These are phyloP conservation scores for Fraxinus xanthoxyloides DNA, from an alignment of 305 asterid genomes.

Conservation along the genomic window DNA sequence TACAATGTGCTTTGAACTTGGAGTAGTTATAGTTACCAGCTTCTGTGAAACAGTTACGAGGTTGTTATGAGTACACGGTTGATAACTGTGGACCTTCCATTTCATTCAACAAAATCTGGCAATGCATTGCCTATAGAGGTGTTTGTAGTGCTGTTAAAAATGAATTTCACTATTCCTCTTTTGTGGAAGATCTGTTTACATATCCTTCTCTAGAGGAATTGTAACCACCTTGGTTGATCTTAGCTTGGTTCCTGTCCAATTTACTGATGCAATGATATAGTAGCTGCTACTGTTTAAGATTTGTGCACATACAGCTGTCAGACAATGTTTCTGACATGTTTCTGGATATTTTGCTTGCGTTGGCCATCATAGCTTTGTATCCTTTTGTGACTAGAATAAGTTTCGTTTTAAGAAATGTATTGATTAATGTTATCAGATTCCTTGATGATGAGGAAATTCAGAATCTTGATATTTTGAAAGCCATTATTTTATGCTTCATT, in stretches of 20 bases:
- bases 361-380: constrained; percentile 24
- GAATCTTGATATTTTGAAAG: neutral
- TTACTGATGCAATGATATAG: constrained; percentile 26
- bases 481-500: neutral
- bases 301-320: constrained; percentile 36
- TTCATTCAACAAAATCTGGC: constrained; percentile 14
- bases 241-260: constrained; percentile 33
- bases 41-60: constrained; percentile 15
- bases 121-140: constrained; percentile 26
- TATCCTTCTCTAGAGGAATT: constrained; percentile 37
- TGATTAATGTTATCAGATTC: neutral
- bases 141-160: constrained; percentile 14
- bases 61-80: constrained; percentile 18
- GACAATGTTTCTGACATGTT: constrained; percentile 10
- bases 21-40: constrained; percentile 13
- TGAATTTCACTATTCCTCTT: constrained; percentile 17
- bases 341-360: constrained; percentile 21
- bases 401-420: constrained; percentile 6
- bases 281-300: constrained; percentile 21
- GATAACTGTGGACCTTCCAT: constrained; percentile 21
- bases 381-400: neutral
- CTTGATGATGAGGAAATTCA: neutral
- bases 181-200: constrained; percentile 41
- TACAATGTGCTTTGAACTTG: constrained; percentile 18
- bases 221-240: constrained; percentile 36